Percentiles rank a stretch among this genome's conserved stretches.
Conservation (phyloP, 2,329 filamentous ascomycete species). For the Cryphonectria parasitica region DNA sequence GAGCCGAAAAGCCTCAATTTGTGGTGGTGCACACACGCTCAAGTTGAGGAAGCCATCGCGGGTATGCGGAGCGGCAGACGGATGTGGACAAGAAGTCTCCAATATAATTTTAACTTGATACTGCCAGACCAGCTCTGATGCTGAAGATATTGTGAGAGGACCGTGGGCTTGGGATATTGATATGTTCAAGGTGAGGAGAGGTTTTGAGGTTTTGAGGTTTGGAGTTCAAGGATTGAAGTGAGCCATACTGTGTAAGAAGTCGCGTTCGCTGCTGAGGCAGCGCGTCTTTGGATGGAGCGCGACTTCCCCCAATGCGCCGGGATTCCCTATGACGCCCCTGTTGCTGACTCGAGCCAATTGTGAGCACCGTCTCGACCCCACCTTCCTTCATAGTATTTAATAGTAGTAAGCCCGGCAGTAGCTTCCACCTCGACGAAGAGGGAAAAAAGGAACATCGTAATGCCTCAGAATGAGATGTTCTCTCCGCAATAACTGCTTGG, state of each 20-base stretch:
- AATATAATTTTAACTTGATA: not conserved
- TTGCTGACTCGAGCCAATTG: not conserved
- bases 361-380: not conserved
- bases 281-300: slow-evolving; percentile 14
- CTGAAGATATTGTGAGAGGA: not conserved
- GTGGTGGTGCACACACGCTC: slow-evolving; percentile 8
- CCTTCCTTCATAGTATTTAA: not conserved
- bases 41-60: slow-evolving; percentile 13
- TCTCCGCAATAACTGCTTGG: not conserved
- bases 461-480: not conserved
- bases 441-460: not conserved
- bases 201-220: not conserved
- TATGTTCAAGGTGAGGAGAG: not conserved
- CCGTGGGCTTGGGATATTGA: not conserved
- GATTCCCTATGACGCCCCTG: slow-evolving; percentile 9
- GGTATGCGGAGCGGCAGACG: slow-evolving; percentile 9
- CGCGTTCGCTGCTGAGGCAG: slow-evolving; percentile 9
- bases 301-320: slow-evolving; percentile 5
- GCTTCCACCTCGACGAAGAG: not conserved
- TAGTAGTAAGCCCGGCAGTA: not conserved
- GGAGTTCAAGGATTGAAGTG: not conserved
- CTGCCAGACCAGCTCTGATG: not conserved
- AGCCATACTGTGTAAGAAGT: not conserved
- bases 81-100: not conserved
- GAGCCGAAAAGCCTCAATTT: slow-evolving; percentile 34